Evolutionary conservation across 176 grass and related monocot genomes (phyloP).

Genomic region (Phragmites australis): DNA sequence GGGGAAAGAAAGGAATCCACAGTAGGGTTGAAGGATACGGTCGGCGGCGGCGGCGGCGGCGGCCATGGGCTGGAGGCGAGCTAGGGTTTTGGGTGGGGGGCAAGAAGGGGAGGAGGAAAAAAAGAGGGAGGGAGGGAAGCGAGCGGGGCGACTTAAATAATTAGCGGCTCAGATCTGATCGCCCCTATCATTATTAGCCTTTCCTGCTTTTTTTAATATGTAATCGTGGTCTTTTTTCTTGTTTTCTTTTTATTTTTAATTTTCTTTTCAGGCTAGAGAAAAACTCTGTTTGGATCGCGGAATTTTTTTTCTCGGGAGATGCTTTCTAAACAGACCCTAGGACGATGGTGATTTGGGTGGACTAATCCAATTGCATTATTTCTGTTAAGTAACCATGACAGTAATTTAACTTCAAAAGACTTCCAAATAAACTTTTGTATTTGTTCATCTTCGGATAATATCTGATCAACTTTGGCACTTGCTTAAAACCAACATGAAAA

Average conservation of each 20-base stretch:
- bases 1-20: not conserved
- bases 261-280: not conserved
- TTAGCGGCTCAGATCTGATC: constrained; percentile 21
- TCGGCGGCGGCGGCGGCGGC: constrained; percentile 39
- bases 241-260: not conserved
- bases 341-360: too few species aligned
- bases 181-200: not conserved
- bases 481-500: too few species aligned
- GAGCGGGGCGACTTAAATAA: constrained; percentile 25
- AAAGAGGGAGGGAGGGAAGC: constrained; percentile 13
- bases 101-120: not conserved
- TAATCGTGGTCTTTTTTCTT: not conserved
- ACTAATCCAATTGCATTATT: not conserved
- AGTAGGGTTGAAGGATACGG: constrained; percentile 51
- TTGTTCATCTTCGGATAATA: too few species aligned
- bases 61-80: constrained; percentile 29
- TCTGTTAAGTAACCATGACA: not conserved
- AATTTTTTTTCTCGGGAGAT: not conserved
- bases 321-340: not conserved
- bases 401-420: not conserved
- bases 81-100: not conserved
- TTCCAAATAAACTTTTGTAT: too few species aligned
- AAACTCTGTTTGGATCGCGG: not conserved
- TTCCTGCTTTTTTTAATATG: not conserved
- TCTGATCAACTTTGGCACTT: too few species aligned